phyloP scores from a whole-genome alignment of 2,329 filamentous ascomycete species.

The Dothideomycetes sp. region DNA sequence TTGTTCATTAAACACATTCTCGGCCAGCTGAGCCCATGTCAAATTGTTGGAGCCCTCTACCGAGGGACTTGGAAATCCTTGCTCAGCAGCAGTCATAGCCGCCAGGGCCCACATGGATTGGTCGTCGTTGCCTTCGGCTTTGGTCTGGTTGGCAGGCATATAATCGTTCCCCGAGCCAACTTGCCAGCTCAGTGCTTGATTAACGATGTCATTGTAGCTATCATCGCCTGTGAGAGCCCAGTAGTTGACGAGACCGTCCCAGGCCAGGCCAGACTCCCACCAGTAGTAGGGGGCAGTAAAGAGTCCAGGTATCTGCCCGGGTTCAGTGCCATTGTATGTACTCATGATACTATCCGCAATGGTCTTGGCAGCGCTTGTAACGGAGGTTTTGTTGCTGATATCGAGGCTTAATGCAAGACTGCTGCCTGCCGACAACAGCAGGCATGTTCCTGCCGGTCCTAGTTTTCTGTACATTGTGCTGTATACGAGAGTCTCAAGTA shows the following conservation, averaged over 20 bases:
- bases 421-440: too few relatives aligned
- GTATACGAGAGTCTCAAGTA: too few relatives aligned
- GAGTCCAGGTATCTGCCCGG: constrained; percentile 35
- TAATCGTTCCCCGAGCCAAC: constrained; percentile 30
- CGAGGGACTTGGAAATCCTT: constrained; percentile 61
- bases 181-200: constrained; percentile 31
- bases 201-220: constrained; percentile 31
- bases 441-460: too few relatives aligned
- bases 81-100: constrained; percentile 67
- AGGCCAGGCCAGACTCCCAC: constrained; percentile 54
- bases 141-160: constrained; percentile 26
- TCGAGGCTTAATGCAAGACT: too few relatives aligned
- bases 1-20: constrained; percentile 73
- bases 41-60: constrained; percentile 47
- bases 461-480: too few relatives aligned
- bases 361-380: constrained; percentile 25
- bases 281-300: constrained; percentile 58
- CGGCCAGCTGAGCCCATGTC: constrained; percentile 65
- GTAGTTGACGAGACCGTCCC: constrained; percentile 52
- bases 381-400: constrained; percentile 14
- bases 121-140: constrained; percentile 39
- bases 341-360: constrained; percentile 33
- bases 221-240: constrained; percentile 34
- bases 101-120: constrained; percentile 76
- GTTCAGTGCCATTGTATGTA: constrained; percentile 37